phyloP scores from a whole-genome alignment of 2,329 filamentous ascomycete species.

The Neofusicoccum sp. region DNA sequence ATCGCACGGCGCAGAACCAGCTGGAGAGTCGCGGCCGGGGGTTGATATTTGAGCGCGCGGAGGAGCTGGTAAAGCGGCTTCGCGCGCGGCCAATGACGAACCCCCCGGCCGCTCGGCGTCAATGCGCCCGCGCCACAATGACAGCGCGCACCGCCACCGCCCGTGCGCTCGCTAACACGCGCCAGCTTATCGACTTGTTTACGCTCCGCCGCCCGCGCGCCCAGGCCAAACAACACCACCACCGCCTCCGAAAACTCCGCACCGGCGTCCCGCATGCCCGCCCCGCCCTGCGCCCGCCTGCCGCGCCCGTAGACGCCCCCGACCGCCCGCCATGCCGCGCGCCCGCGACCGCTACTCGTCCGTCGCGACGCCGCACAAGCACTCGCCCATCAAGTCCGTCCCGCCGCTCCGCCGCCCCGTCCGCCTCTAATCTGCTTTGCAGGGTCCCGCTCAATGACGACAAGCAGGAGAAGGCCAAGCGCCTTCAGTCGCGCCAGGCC shows the following conservation, averaged over 20 bases:
- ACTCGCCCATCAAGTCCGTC: slow-evolving; percentile 15
- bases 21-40: not conserved
- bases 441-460: slow-evolving; percentile 98
- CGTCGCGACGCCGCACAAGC: slow-evolving; percentile 51
- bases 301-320: not conserved
- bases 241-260: not conserved
- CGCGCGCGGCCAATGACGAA: slow-evolving; percentile 6
- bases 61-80: not conserved
- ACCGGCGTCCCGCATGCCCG: not conserved
- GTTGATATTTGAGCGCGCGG: not conserved
- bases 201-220: not conserved
- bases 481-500: slow-evolving; percentile 82
- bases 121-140: too few species aligned
- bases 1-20: not conserved
- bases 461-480: slow-evolving; percentile 82
- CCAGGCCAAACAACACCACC: not conserved
- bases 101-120: not conserved
- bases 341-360: slow-evolving; percentile 45
- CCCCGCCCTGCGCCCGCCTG: not conserved
- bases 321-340: slow-evolving; percentile 51
- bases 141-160: too few species aligned
- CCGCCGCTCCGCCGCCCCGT: not conserved
- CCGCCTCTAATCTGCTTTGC: slow-evolving; percentile 18
- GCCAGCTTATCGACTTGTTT: too few species aligned
- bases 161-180: not conserved